Conservation (phyloP, 2,329 filamentous ascomycete species). For the Dothideomycetidae sp. region DNA sequence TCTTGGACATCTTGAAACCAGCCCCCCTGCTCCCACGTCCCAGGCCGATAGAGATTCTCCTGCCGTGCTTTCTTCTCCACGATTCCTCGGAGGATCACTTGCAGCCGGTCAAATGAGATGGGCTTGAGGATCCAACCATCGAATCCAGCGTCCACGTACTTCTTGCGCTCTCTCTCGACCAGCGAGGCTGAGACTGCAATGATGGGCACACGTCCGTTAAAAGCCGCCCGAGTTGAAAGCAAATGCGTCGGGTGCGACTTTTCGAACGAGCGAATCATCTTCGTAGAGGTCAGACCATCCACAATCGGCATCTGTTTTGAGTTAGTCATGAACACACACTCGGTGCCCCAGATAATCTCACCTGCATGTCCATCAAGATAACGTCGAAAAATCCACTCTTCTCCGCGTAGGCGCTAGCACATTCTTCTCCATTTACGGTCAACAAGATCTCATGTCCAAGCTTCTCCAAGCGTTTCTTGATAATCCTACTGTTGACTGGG, state of each 20-base stretch:
- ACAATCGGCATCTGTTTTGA: constrained; percentile 70
- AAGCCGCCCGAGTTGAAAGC: constrained; percentile 44
- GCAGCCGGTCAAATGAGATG: constrained; percentile 64
- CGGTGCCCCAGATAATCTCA: constrained; percentile 29
- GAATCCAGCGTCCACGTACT: constrained; percentile 65
- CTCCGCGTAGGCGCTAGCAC: constrained; percentile 55
- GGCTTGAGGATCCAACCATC: constrained; percentile 88
- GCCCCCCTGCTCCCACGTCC: constrained; percentile 71
- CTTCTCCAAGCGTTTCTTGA: constrained; percentile 67
- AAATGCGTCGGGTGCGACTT: constrained; percentile 35
- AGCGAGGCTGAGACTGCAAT: constrained; percentile 80
- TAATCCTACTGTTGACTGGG: constrained; percentile 69
- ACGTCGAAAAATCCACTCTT: constrained; percentile 54
- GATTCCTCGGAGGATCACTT: constrained; percentile 55
- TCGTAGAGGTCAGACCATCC: constrained; percentile 67
- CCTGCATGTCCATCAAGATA: constrained; percentile 87
- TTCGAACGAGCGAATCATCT: constrained; percentile 67
- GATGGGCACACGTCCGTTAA: constrained; percentile 58
- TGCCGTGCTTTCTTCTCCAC: constrained; percentile 44
- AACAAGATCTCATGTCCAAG: constrained; percentile 56
- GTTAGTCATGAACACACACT: constrained; percentile 10
- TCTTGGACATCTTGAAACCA: constrained; percentile 50
- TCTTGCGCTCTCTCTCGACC: constrained; percentile 51
- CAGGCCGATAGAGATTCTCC: constrained; percentile 52
- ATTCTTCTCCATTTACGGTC: constrained; percentile 75